Conservation (phyloP, 164 flowering plant species). For the Annona cherimola region DNA sequence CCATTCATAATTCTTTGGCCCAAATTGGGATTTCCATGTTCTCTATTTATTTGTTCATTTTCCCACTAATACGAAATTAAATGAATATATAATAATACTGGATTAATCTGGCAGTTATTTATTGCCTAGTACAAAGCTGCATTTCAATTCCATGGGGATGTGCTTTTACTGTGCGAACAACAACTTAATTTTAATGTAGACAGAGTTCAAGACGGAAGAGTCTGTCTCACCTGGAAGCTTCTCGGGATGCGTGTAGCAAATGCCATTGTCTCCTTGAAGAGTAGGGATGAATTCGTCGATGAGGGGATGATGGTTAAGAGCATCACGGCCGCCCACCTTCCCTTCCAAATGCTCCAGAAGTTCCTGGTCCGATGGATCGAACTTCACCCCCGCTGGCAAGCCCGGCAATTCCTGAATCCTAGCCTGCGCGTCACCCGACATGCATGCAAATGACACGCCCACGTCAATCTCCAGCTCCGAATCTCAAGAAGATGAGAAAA, state of each 20-base stretch:
- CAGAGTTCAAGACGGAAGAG: background rate
- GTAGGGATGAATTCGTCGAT: constrained; percentile 90
- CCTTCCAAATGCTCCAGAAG: constrained; percentile 79
- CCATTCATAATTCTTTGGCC: no score
- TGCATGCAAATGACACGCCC: no score
- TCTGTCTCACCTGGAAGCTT: constrained; percentile 61
- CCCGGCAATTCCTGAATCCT: constrained; percentile 72
- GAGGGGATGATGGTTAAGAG: constrained; percentile 65
- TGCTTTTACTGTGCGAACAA: no score
- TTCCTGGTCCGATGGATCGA: constrained; percentile 88
- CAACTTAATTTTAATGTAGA: no score
- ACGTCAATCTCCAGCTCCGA: no score
- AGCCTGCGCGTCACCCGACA: constrained; percentile 14
- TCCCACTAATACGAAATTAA: no score
- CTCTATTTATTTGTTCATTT: no score
- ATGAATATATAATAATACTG: no score
- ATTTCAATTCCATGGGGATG: no score
- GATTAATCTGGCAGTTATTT: no score
- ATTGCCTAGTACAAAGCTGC: no score
- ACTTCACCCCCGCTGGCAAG: constrained; percentile 93
- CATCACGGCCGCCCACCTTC: constrained; percentile 44
- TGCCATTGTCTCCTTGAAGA: constrained; percentile 83
- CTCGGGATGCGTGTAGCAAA: constrained; percentile 95
- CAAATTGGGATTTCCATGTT: no score
- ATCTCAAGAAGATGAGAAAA: background rate